Percentiles rank a stretch among this genome's conserved stretches.
Conservation (phyloP, 352 stramenopile species). For the Blastocystis sp. region DNA sequence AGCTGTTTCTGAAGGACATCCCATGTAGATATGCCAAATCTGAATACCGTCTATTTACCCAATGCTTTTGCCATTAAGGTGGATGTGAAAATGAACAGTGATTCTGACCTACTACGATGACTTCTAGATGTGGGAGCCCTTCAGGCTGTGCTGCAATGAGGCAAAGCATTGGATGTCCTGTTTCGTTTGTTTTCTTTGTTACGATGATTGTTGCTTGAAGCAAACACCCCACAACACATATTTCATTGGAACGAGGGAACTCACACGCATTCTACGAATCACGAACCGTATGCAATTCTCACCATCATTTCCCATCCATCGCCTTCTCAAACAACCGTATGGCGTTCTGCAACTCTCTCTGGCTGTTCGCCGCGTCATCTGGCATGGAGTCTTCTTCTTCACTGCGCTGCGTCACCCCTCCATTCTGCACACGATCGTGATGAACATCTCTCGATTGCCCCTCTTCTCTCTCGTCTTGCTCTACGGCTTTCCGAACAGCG, state of each 20-base stretch:
- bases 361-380: neutral
- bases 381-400: neutral
- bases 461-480: neutral
- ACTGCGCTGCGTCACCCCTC: neutral
- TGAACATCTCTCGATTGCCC: neutral
- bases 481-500: neutral
- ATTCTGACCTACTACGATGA: too few relatives aligned
- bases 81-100: too few relatives aligned
- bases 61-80: neutral
- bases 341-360: neutral
- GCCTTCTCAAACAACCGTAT: too few relatives aligned
- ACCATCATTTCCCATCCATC: neutral
- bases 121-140: too few relatives aligned
- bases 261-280: slow-evolving; percentile 7
- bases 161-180: too few relatives aligned
- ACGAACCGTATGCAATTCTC: slow-evolving; percentile 11
- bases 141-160: too few relatives aligned
- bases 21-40: neutral
- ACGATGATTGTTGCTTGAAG: too few relatives aligned
- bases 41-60: neutral
- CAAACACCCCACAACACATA: too few relatives aligned
- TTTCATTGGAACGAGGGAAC: neutral
- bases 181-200: too few relatives aligned
- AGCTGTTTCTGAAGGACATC: neutral
- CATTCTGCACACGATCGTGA: neutral